phyloP scores from a whole-genome alignment of 1,284 basidiomycete species.

The Baeospora myosura region DNA sequence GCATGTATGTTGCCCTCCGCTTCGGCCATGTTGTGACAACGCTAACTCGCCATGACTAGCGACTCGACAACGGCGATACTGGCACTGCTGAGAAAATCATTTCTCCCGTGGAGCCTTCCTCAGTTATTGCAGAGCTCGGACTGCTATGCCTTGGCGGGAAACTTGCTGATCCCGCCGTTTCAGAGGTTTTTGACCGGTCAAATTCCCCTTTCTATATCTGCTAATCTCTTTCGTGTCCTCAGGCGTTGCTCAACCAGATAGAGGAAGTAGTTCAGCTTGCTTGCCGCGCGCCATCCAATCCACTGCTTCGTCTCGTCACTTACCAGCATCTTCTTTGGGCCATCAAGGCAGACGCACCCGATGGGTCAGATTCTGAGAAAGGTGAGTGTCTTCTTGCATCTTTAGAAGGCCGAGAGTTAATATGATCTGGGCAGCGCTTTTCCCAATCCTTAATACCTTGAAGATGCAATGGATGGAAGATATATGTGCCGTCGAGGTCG shows the following conservation, averaged over 20 bases:
- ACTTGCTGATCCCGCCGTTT: not conserved
- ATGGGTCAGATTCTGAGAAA: constrained; percentile 14
- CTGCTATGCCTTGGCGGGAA: not conserved
- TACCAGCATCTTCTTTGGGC: constrained; percentile 55
- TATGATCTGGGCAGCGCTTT: constrained; percentile 21
- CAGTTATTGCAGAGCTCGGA: not conserved
- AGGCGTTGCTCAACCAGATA: constrained; percentile 13
- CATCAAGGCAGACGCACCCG: constrained; percentile 30
- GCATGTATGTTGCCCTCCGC: not conserved
- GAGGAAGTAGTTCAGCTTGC: constrained; percentile 29
- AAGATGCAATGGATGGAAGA: constrained; percentile 44
- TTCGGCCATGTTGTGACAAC: no score
- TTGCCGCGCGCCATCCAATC: constrained; percentile 22
- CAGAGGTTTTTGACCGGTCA: no score
- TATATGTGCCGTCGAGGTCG: constrained; percentile 31
- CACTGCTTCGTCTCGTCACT: constrained; percentile 36
- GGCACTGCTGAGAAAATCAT: no score
- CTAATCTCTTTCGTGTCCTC: no score
- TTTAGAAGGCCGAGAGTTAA: not conserved
- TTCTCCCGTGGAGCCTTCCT: not conserved
- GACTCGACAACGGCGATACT: no score
- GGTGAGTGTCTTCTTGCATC: constrained; percentile 1
- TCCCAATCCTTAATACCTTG: constrained; percentile 24
- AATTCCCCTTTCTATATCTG: no score
- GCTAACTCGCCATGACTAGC: no score